Base-by-base conservation (phyloP, 179 eudicot genomes). In the Vitellaria paradoxa region DNA sequence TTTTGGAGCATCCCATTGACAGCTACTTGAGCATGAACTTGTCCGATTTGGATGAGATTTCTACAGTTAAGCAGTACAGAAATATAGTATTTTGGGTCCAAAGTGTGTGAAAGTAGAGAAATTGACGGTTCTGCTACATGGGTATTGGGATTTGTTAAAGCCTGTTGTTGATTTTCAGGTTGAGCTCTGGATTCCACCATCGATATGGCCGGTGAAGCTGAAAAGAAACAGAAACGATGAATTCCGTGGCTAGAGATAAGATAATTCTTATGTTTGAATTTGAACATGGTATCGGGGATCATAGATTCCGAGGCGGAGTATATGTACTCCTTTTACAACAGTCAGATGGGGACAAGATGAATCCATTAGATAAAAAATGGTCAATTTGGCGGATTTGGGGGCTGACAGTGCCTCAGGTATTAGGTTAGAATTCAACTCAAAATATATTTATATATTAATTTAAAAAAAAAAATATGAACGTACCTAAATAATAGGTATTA, bases 21-120 rank as follows among this genome's bases (percentile, higher is more conserved):
- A 56, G 83, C 77, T 66, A 81, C 72, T 17, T 70, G 79, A 64
- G 84, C 81, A 78, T 89, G 92, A 30, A 81, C 76, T 81, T 79
- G 81, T 70, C 73, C 77, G 14, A 89, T 65, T 67, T 84, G 86
- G 52, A 67, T 12, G 11, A 79, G 50, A 70, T 61, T 82, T 72
- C 79, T 85, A 68, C 88, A 84, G 65, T 82, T 84, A 37, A 68
- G 49, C 42, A 89, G 81, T 73, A 76, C 49, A 40, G 84, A 83
- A 63, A 85, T 67, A 53, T 67, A 77, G 74, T 81, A 60, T 52
- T 56, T 73, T 52, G 85, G 82, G 74, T 79, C 85, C 30, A 80
- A 52, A 15, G 30, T 65, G 42, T 23, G 46, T 11, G 73, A 64
- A 49, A 50, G n/a, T 64, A 78, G 70, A 5, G 72, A 53, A 57